Base-by-base conservation (phyloP, 306 rosid species). In the Prosopis cineraria region DNA sequence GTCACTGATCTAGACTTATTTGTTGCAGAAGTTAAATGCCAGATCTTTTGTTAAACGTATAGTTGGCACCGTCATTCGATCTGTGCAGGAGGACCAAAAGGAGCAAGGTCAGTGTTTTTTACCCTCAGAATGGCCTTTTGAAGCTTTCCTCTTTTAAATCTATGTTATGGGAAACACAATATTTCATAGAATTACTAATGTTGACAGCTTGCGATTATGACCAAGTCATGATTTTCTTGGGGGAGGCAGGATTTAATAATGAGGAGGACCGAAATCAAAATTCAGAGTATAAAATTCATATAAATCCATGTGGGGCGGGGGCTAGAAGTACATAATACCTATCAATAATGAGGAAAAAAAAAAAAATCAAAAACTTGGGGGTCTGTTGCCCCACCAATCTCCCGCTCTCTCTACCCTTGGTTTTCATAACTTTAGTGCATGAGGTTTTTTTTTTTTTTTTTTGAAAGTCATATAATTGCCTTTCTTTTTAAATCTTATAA, bases 51-150 rank as follows among this genome's bases (percentile, higher is more conserved):
- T 95, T 64, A 95, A 87, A 78, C 90, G 94, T 56, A 88, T 95
- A 68, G 95, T 95, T 85, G 97, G 98, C 63, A 95, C 98, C 3
- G 98, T 95, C 76, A 97, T 95, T 75, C 89, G 96, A 80, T 92
- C 93, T 71, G 93, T 92, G 76, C 97, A 95, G 25, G 98, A 95
- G 24, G 97, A 95, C 84, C 95, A 92, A 80, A 92, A 83, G 79
- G 98, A 88, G 83, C 96, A 91, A 86, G 98, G 97, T 94, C 71
- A 68, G 87, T 79, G 37, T 67, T 58, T 33, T 64, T 80, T 39
- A 27, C 68, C 60, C 62, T 67, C 76, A 8, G 14, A 73, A 12
- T 30, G 40, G 62, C 44, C 60, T 71, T 72, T 44, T 68, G 19
- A 73, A 53, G 67, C n/a, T 70, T 65, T 68, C 22, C 43, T 43